Evolutionary conservation across 2,329 filamentous ascomycete genomes (phyloP), one percentile per base, ranked within the genome.

Genomic region (Alternaria incomplexa): DNA sequence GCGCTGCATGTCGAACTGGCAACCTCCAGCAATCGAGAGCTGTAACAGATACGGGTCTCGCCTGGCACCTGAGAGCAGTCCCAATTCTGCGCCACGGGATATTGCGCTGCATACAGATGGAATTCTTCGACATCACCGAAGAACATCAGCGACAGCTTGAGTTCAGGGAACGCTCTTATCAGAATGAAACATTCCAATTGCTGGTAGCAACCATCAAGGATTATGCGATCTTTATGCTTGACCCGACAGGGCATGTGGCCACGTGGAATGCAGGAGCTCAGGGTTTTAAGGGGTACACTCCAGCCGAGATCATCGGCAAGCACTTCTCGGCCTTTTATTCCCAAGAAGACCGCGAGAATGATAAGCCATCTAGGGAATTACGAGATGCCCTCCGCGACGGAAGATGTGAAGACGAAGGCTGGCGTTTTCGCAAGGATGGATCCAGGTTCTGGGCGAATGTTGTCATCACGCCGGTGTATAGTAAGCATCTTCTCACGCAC

Each of bases 151-250:
- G 77, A 76, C 62, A 78, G 77, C 61, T 74, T 11, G 80, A 79
- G 43, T 73, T 83, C 43, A 81, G 83, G 58, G 81, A 84, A 57
- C 71, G 68, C 9, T 36, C 76, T 72, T 83, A 57, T 83, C 85
- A 69, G 56, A 84, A 84, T 68, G 85, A 88, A 67, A 84, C 83
- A 5, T 89, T 89, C 71, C 85, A 86, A n/a, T 86, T 89, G 43
- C 71, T 91, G 30, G 82, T 90, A 36, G 85, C 89, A 65, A 86
- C 84, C 0, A 85, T 89, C 68, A 87, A 86, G 74, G 86, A 89
- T 64, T 89, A 88, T 68, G 87, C 87, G 61, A 89, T 89, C 63
- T 90, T 89, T 70, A 85, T 89, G 79, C 81, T 89, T 26, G 86
- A 88, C 56, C 82, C 85, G 0, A 75, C 80, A 4, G 87, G 87